phyloP scores from a whole-genome alignment of 177 flowering plant species.

The Tripterygium wilfordii region DNA sequence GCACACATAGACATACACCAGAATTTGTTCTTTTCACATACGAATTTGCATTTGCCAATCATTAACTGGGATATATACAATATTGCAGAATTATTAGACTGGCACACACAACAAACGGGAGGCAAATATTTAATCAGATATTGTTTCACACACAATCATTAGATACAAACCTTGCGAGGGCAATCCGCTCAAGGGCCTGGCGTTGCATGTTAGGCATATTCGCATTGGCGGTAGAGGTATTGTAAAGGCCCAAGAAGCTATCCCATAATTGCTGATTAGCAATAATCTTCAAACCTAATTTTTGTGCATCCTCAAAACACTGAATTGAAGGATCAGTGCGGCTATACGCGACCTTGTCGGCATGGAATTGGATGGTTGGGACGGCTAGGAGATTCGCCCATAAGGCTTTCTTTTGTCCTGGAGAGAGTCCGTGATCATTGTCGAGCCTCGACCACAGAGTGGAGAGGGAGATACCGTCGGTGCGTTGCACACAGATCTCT shows the following conservation, averaged over 20 bases:
- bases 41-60: no score
- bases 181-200: slow-evolving; percentile 59
- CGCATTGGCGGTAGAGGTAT: slow-evolving; percentile 45
- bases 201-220: slow-evolving; percentile 37
- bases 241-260: slow-evolving; percentile 67
- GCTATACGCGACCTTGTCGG: not conserved
- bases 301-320: slow-evolving; percentile 50
- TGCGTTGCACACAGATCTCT: slow-evolving; percentile 60
- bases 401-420: slow-evolving; percentile 48
- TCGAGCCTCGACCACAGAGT: slow-evolving; percentile 50
- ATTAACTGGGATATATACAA: no score
- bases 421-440: slow-evolving; percentile 29
- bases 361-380: slow-evolving; percentile 46
- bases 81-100: no score
- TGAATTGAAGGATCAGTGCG: slow-evolving; percentile 26
- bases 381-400: slow-evolving; percentile 44
- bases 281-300: slow-evolving; percentile 36
- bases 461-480: slow-evolving; percentile 40
- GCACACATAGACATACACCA: no score
- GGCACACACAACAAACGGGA: no score
- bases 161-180: slow-evolving; percentile 48
- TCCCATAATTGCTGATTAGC: slow-evolving; percentile 63
- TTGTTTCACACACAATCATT: not conserved
- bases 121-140: no score
- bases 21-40: no score